Evolutionary conservation across 179 eudicot genomes (phyloP).

Genomic region (Beta corolliflora): DNA sequence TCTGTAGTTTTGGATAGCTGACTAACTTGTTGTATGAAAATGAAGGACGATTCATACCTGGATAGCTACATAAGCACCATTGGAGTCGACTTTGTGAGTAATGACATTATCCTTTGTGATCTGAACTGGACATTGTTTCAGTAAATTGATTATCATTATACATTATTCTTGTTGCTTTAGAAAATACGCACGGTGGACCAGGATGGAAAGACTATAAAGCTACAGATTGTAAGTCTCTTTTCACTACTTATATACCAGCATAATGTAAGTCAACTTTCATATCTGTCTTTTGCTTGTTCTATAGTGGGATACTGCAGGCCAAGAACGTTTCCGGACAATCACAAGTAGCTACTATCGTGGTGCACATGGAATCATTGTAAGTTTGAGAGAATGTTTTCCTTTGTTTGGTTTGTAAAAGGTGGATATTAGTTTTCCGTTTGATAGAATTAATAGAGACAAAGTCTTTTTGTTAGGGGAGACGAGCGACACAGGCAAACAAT

Average conservation of each 20-base stretch:
- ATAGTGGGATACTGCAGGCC: slow-evolving; percentile 36
- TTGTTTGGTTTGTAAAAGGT: neutral
- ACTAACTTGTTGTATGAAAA: neutral
- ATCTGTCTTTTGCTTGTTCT: slow-evolving; percentile 3
- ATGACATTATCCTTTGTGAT: neutral
- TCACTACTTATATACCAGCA: no score
- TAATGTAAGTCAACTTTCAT: neutral
- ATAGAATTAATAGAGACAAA: no score
- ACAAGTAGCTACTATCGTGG: slow-evolving; percentile 35
- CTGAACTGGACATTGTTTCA: neutral
- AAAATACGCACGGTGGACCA: slow-evolving; percentile 35
- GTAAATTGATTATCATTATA: neutral
- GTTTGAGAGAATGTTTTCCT: neutral
- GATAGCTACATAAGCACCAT: slow-evolving; percentile 36
- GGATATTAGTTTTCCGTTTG: no score
- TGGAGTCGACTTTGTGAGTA: slow-evolving; percentile 33
- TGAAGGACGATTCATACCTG: slow-evolving; percentile 33
- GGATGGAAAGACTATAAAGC: slow-evolving; percentile 31
- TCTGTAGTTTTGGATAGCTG: neutral
- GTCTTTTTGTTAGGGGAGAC: no score
- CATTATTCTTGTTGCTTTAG: slow-evolving; percentile 8
- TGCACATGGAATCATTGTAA: slow-evolving; percentile 34
- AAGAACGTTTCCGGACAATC: slow-evolving; percentile 34
- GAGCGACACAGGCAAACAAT: no score
- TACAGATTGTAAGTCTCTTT: slow-evolving; percentile 27